Evolutionary conservation across 306 rosid genomes (phyloP), one percentile per base, ranked within the genome.

Genomic region (Cercis canadensis): DNA sequence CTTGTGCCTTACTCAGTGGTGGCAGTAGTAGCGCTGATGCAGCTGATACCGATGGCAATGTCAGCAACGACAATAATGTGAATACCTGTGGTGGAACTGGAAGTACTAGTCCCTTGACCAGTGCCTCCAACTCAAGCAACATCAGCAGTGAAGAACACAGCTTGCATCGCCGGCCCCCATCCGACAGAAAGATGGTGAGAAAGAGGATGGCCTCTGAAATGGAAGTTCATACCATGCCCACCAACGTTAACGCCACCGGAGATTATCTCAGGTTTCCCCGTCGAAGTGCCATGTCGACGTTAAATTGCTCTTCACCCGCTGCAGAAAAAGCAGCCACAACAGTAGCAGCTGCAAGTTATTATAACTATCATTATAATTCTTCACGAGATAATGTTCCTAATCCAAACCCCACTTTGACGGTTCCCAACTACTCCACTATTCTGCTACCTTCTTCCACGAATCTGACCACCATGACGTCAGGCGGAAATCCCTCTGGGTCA

Each of bases 171-270:
- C 74, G 57, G 0, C 65, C 52, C 14, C 70, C 44, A 34, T 64
- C 21, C 43, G 66, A 47, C 33, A 67, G 75, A 39, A 90, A 90
- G 47, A 81, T 91, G 80, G 79, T 86, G 59, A 79, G 97, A 71
- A 94, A 94, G 69, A 87, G 99, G 77, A 78, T 89, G 90, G 99
- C 99, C 1, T 91, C 95, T 0, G 99, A 94, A 73, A 84, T 91
- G 83, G 99, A 89, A 57, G 76, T 76, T 34, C 94, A 88, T 50
- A 57, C 71, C 63, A 43, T 29, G 41, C 24, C 82, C 24, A 1
- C 34, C 65, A 56, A 67, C 19, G 29, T 24, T 24, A 1, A 50
- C 58, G 55, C 68, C 36, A 16, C 50, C 2, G 57, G 12, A 2
- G 81, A 75, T 57, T 73, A 72, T 24, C 50, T 56, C 11, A 79